Percentiles rank a stretch among this genome's conserved stretches.
Conservation (phyloP, 495 filamentous ascomycete genomes). For the Penicillium psychrofluorescens region DNA sequence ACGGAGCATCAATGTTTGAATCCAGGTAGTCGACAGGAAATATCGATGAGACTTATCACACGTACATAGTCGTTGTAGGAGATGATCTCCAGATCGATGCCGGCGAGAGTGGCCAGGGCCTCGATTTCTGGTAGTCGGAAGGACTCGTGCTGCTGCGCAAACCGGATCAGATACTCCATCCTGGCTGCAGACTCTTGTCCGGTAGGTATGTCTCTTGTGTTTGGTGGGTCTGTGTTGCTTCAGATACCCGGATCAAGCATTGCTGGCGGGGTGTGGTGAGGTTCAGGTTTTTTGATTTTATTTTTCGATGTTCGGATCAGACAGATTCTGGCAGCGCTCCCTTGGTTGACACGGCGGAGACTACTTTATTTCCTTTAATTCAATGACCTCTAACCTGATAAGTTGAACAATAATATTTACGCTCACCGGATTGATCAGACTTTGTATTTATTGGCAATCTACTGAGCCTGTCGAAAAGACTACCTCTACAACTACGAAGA, state of each 20-base stretch:
- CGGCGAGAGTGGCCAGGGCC: slow-evolving; percentile 63
- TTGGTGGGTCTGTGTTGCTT: not conserved
- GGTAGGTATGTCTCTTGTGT: not conserved
- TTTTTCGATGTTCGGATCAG: slow-evolving; percentile 3
- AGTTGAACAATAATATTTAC: not conserved
- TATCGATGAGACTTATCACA: slow-evolving; percentile 3
- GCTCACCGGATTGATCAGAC: not conserved
- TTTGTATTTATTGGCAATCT: not conserved
- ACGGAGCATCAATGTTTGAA: too few relatives aligned
- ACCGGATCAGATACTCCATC: slow-evolving; percentile 83
- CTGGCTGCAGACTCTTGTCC: not conserved
- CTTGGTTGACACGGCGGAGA: too few relatives aligned
- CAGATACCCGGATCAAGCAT: not conserved
- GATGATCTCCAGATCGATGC: slow-evolving; percentile 61
- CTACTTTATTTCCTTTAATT: too few relatives aligned
- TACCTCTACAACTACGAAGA: too few relatives aligned
- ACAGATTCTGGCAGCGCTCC: too few relatives aligned
- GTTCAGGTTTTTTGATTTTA: slow-evolving; percentile 5
- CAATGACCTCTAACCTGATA: not conserved
- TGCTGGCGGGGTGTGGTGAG: slow-evolving; percentile 14
- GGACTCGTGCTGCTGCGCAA: slow-evolving; percentile 82
- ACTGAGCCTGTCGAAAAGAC: too few relatives aligned
- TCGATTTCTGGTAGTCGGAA: slow-evolving; percentile 86
- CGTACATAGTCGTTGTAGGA: slow-evolving; percentile 68
- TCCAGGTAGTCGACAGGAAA: too few relatives aligned